Percentiles rank a stretch among this genome's conserved stretches.
phyloP scores from a whole-genome alignment of 257 asterid species.

The Forsythia viridissima region DNA sequence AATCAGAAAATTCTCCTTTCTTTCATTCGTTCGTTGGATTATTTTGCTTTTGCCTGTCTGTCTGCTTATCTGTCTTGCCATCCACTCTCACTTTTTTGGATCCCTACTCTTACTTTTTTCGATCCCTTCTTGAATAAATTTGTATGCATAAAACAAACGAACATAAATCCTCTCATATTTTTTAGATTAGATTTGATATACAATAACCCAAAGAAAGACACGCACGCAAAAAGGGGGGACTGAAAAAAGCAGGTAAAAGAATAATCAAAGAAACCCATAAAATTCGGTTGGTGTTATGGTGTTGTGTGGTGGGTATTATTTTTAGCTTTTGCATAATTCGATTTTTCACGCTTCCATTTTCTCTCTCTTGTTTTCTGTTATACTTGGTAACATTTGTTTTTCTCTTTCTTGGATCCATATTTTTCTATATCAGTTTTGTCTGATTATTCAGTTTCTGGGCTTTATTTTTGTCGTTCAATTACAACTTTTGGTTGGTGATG shows the following conservation, averaged over 20 bases:
- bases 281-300: slow-evolving; percentile 46
- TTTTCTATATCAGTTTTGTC: slow-evolving; percentile 7
- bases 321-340: slow-evolving; percentile 20
- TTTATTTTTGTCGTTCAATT: slow-evolving; percentile 10
- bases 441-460: slow-evolving; percentile 1
- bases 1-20: neutral
- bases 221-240: slow-evolving; percentile 32
- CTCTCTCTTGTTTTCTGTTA: slow-evolving; percentile 14
- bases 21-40: neutral
- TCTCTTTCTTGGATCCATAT: slow-evolving; percentile 28
- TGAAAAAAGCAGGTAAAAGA: slow-evolving; percentile 9
- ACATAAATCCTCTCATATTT: neutral
- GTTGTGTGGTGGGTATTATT: slow-evolving; percentile 27
- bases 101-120: neutral
- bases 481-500: slow-evolving; percentile 26
- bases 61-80: neutral
- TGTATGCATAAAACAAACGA: neutral
- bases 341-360: slow-evolving; percentile 17
- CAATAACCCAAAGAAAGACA: slow-evolving; percentile 29
- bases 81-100: neutral
- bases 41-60: neutral
- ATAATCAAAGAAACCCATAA: slow-evolving; percentile 38
- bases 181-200: neutral
- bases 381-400: neutral
- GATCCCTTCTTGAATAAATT: neutral